These are phyloP conservation scores for Colletotrichum noveboracense DNA, from an alignment of 2,329 filamentous ascomycete species.

Conservation along the genomic window DNA sequence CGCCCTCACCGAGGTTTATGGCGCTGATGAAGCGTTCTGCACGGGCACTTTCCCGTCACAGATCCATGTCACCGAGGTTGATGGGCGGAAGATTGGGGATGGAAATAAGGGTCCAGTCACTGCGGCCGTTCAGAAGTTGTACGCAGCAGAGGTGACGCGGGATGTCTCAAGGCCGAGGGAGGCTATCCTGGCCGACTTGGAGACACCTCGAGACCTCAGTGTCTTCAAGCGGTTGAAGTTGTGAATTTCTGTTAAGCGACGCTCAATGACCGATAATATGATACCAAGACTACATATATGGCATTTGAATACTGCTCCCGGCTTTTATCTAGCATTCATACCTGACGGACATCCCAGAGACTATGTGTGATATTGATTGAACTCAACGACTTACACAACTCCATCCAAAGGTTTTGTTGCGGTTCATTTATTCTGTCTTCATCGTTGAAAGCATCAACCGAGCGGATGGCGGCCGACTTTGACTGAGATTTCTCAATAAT, in stretches of 20 bases:
- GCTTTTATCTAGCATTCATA: not conserved
- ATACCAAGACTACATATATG: not conserved
- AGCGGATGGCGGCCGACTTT: not conserved
- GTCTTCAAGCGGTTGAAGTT: not conserved
- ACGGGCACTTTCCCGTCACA: constrained; percentile 33
- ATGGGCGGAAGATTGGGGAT: constrained; percentile 27
- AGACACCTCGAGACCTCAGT: constrained; percentile 29
- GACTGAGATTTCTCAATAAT: not conserved
- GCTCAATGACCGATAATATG: not conserved
- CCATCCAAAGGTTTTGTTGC: not conserved
- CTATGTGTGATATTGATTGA: not conserved
- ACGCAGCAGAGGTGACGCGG: constrained; percentile 23
- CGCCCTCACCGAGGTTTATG: constrained; percentile 32
- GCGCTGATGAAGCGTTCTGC: constrained; percentile 34
- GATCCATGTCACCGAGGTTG: constrained; percentile 30
- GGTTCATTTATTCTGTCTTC: not conserved
- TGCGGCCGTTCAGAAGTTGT: constrained; percentile 27
- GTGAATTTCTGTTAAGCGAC: not conserved
- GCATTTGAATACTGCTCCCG: not conserved
- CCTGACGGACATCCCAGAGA: fast-evolving
- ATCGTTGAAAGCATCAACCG: not conserved
- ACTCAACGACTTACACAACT: fast-evolving
- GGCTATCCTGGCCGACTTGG: constrained; percentile 26
- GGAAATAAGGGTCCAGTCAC: constrained; percentile 27
- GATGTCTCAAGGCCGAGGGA: constrained; percentile 26